These are phyloP conservation scores for Dichotomocladium elegans DNA, from an alignment of 371 early-diverging fungal genomes.

Conservation along the genomic window DNA sequence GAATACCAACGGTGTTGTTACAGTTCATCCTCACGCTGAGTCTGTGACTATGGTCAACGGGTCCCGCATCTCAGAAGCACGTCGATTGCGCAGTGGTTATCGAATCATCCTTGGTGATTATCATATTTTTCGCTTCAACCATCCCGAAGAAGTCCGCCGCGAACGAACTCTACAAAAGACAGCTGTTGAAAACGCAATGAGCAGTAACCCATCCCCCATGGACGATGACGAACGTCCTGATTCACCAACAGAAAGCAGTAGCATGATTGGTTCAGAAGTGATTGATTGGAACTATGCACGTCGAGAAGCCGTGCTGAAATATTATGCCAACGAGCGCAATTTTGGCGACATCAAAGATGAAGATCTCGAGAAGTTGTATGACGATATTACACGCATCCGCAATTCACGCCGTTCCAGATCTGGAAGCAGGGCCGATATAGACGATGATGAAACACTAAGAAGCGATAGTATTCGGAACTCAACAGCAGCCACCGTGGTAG, in stretches of 20 bases:
- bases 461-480: slow-evolving; percentile 4
- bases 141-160: slow-evolving; percentile 79
- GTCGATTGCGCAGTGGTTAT: slow-evolving; percentile 67
- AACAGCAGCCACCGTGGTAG: slow-evolving; percentile 14
- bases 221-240: slow-evolving; percentile 50
- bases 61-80: slow-evolving; percentile 55
- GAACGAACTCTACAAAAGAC: slow-evolving; percentile 55
- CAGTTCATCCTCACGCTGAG: slow-evolving; percentile 59
- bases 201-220: background rate
- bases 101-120: slow-evolving; percentile 80
- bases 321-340: slow-evolving; percentile 41
- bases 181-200: slow-evolving; percentile 7
- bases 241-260: slow-evolving; percentile 43
- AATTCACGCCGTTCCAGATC: slow-evolving; percentile 46
- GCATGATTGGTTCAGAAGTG: slow-evolving; percentile 33
- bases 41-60: slow-evolving; percentile 80
- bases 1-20: slow-evolving; percentile 58
- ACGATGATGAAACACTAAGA: slow-evolving; percentile 7
- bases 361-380: slow-evolving; percentile 59
- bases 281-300: slow-evolving; percentile 85
- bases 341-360: slow-evolving; percentile 56
- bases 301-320: slow-evolving; percentile 63
- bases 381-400: slow-evolving; percentile 55
- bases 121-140: slow-evolving; percentile 83
- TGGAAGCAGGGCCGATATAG: slow-evolving; percentile 28